Percentiles rank a stretch among this genome's conserved stretches.
These are phyloP conservation scores for Moesziomyces globuligerus DNA, from an alignment of 1,284 basidiomycete species.

Conservation along the genomic window DNA sequence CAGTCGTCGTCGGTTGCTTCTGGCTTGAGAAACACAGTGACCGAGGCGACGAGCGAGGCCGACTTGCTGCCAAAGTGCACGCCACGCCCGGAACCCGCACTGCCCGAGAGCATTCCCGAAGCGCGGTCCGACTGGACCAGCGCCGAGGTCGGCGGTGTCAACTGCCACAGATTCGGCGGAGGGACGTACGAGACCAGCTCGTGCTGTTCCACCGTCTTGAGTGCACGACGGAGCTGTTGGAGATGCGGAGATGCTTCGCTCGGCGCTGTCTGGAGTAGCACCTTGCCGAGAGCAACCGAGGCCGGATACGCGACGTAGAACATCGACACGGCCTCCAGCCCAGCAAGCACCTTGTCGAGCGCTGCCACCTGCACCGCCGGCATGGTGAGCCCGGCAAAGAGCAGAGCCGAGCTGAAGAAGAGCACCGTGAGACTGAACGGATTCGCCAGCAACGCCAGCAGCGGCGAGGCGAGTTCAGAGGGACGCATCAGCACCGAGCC, in stretches of 20 bases:
- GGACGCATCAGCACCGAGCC: slow-evolving; percentile 56
- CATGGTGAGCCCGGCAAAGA: slow-evolving; percentile 55
- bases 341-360: slow-evolving; percentile 65
- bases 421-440: slow-evolving; percentile 64
- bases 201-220: slow-evolving; percentile 58
- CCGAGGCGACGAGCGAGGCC: slow-evolving; percentile 55
- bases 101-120: slow-evolving; percentile 38
- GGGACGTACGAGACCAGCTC: slow-evolving; percentile 54
- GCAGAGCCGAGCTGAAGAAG: slow-evolving; percentile 59
- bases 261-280: slow-evolving; percentile 64
- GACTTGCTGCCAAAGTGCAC: slow-evolving; percentile 53
- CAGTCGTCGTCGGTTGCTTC: slow-evolving; percentile 55
- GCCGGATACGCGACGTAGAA: slow-evolving; percentile 62
- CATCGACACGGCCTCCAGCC: slow-evolving; percentile 62
- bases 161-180: slow-evolving; percentile 62
- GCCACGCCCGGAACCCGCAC: slow-evolving; percentile 13
- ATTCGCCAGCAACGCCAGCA: slow-evolving; percentile 58
- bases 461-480: slow-evolving; percentile 44
- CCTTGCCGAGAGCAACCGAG: slow-evolving; percentile 57
- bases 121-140: slow-evolving; percentile 32
- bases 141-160: slow-evolving; percentile 60
- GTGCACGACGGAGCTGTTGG: slow-evolving; percentile 47
- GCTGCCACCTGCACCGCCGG: slow-evolving; percentile 61
- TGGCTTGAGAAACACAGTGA: slow-evolving; percentile 50
- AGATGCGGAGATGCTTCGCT: slow-evolving; percentile 15